phyloP scores from a whole-genome alignment of 2,329 filamentous ascomycete species.

The Mycogone perniciosa region DNA sequence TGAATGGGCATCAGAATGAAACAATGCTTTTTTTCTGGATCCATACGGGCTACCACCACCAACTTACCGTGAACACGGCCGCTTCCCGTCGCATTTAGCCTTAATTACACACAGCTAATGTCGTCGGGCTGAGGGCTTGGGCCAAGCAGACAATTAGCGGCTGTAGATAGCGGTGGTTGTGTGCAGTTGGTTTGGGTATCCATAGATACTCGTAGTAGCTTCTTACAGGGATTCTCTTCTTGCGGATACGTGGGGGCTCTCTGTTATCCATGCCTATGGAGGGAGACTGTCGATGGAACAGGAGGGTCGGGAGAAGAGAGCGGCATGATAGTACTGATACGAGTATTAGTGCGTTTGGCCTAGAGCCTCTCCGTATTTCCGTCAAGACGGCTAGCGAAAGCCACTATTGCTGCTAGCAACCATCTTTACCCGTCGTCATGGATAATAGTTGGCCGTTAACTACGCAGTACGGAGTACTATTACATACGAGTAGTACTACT shows the following conservation, averaged over 20 bases:
- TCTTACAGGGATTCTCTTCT: conserved; percentile 18
- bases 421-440: too few relatives aligned
- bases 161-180: background rate
- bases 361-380: too few relatives aligned
- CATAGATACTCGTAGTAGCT: background rate
- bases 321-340: too few relatives aligned
- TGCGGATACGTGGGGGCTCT: conserved; percentile 12
- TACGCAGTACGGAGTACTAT: too few relatives aligned
- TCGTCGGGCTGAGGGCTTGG: background rate
- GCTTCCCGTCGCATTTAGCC: conserved; percentile 21
- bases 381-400: too few relatives aligned
- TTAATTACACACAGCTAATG: background rate
- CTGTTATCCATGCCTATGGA: background rate
- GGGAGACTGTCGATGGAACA: background rate
- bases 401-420: too few relatives aligned
- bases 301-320: too few relatives aligned
- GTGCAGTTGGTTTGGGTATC: background rate
- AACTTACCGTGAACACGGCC: conserved; percentile 21
- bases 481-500: too few relatives aligned
- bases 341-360: too few relatives aligned
- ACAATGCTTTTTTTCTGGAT: background rate
- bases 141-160: background rate
- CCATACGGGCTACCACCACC: background rate
- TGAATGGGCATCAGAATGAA: conserved; percentile 1
- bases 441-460: too few relatives aligned